phyloP scores from a whole-genome alignment of 2,329 filamentous ascomycete species.

The Colletotrichum viniferum region DNA sequence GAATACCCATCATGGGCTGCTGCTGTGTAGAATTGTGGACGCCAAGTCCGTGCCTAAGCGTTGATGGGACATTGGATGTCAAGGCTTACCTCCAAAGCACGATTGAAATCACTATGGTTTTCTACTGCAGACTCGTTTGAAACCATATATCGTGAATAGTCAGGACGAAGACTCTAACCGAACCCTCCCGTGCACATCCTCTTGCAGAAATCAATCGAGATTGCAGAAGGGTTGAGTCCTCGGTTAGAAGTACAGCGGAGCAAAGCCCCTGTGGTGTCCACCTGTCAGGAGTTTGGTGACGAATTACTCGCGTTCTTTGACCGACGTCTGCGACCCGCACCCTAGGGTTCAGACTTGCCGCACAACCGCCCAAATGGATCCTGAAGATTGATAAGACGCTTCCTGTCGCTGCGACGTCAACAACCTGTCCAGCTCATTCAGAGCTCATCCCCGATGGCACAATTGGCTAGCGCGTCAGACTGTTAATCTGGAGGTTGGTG shows the following conservation, averaged over 20 bases:
- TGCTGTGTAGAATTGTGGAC: not conserved
- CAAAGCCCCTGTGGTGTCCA: not conserved
- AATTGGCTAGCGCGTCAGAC: slow-evolving; percentile 24
- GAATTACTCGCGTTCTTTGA: not conserved
- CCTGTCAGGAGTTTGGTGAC: not conserved
- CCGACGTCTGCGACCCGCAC: not conserved
- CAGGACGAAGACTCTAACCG: not conserved
- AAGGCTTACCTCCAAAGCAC: not conserved
- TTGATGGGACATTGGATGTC: not conserved
- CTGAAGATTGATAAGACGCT: not conserved
- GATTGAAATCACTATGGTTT: not conserved
- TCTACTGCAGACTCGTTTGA: not conserved
- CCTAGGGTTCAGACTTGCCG: not conserved
- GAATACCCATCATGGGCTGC: not conserved
- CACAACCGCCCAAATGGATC: not conserved
- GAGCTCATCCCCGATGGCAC: slow-evolving; percentile 22
- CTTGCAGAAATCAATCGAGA: not conserved
- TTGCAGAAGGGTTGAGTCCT: not conserved
- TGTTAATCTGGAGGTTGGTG: slow-evolving; percentile 24
- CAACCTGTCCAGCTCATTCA: not conserved
- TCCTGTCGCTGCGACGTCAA: not conserved
- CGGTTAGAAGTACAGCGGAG: not conserved
- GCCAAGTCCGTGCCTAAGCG: not conserved
- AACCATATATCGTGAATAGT: not conserved
- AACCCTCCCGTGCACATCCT: not conserved